These are phyloP conservation scores for Mycena latifolia DNA, from an alignment of 768 basidiomycete species.

Conservation along the genomic window DNA sequence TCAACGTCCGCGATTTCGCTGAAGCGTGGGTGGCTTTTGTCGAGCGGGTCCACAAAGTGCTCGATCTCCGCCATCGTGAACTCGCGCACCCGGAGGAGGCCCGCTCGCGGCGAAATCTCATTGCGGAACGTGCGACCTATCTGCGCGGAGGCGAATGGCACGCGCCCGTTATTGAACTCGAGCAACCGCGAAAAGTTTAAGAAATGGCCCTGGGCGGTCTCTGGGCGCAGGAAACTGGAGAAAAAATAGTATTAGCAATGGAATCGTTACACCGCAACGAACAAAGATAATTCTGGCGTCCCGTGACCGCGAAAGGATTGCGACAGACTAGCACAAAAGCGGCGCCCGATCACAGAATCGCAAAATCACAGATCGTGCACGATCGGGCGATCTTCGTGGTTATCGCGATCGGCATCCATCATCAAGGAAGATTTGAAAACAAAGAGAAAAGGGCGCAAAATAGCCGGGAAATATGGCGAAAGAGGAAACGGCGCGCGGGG, in stretches of 20 bases:
- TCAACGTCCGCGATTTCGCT: conserved; percentile 80
- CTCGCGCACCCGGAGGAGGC: conserved; percentile 96
- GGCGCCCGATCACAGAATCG: not conserved
- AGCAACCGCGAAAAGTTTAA: conserved; percentile 97
- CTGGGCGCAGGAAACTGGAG: conserved; percentile 91
- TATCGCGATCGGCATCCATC: conserved; percentile 4
- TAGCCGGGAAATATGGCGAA: not conserved
- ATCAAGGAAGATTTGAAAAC: conserved; percentile 1
- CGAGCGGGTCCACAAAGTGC: conserved; percentile 95
- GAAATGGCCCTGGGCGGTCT: conserved; percentile 99
- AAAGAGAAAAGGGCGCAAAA: conserved; percentile 21
- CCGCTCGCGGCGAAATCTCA: conserved; percentile 97
- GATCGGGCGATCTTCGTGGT: conserved; percentile 27
- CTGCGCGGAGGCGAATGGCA: conserved; percentile 98
- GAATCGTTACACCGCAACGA: conserved; percentile 14
- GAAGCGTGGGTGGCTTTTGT: conserved; percentile 92
- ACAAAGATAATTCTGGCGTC: conserved; percentile 17
- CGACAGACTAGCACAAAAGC: not conserved
- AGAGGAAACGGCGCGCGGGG: conserved; percentile 12
- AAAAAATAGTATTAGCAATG: conserved; percentile 1
- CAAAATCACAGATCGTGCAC: not conserved
- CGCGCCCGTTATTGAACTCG: conserved; percentile 96
- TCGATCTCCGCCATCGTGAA: conserved; percentile 99
- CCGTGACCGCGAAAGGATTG: conserved; percentile 24
- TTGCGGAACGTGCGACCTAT: conserved; percentile 97